These are phyloP conservation scores for Ambispora gerdemannii DNA, from an alignment of 192 early-diverging fungal genomes.

Conservation along the genomic window DNA sequence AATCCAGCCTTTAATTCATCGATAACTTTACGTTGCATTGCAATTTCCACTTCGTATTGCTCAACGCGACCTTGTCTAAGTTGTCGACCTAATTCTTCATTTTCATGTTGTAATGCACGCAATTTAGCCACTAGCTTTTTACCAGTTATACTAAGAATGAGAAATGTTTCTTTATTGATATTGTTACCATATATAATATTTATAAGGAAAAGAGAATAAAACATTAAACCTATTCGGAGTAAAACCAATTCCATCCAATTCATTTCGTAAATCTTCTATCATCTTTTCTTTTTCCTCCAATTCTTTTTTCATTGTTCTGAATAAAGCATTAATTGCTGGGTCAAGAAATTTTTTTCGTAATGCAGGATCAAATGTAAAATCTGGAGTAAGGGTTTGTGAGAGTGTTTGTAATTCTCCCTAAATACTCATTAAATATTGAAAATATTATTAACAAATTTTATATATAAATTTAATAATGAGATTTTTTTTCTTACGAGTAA, in stretches of 20 bases:
- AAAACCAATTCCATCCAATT: constrained; percentile 33
- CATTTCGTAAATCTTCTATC: constrained; percentile 26
- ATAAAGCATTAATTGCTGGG: constrained; percentile 33
- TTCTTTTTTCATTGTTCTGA: constrained; percentile 34
- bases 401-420: constrained; percentile 27
- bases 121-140: constrained; percentile 32
- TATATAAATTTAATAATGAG: neutral
- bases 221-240: constrained; percentile 29
- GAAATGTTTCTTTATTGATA: neutral
- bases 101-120: constrained; percentile 30
- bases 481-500: constrained; percentile 1
- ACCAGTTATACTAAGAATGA: constrained; percentile 19
- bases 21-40: constrained; percentile 32
- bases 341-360: constrained; percentile 31
- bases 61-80: constrained; percentile 34
- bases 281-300: constrained; percentile 31
- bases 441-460: neutral
- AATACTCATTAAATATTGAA: neutral
- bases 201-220: neutral
- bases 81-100: constrained; percentile 35
- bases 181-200: neutral
- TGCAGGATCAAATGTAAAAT: constrained; percentile 23
- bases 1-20: constrained; percentile 30
- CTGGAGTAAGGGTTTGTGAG: constrained; percentile 25
- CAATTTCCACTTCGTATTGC: constrained; percentile 34